phyloP scores from a whole-genome alignment of 192 early-diverging fungal genomes.

The Piromyces finnis region DNA sequence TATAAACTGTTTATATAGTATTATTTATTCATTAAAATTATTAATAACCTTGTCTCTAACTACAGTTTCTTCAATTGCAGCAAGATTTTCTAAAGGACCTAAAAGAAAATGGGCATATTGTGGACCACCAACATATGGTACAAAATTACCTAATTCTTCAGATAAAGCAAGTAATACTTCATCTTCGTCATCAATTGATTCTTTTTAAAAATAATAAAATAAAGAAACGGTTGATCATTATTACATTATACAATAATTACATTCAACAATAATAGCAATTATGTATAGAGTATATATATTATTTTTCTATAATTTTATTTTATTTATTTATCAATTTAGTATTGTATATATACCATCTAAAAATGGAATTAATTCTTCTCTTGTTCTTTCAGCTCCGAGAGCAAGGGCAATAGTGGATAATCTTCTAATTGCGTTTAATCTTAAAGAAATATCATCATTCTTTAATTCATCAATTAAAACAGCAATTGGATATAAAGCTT shows the following conservation, averaged over 20 bases:
- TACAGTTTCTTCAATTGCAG: conserved; percentile 91
- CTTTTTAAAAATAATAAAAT: conserved; percentile 17
- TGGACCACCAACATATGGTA: conserved; percentile 81
- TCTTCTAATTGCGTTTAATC: conserved; percentile 67
- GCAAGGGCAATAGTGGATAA: conserved; percentile 77
- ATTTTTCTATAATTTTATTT: no score
- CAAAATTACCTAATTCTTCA: conserved; percentile 86
- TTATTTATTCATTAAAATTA: no score
- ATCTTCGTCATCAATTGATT: conserved; percentile 98
- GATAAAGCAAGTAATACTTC: conserved; percentile 86
- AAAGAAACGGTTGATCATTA: neutral
- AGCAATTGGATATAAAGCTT: conserved; percentile 68
- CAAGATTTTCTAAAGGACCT: conserved; percentile 81
- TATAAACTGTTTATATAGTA: no score
- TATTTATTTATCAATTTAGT: no score
- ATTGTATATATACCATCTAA: conserved; percentile 51
- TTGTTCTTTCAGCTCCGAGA: conserved; percentile 82
- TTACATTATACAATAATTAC: no score
- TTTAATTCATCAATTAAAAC: conserved; percentile 83
- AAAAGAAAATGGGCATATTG: conserved; percentile 72
- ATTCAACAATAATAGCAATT: no score
- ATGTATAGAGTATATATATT: no score
- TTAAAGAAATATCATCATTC: conserved; percentile 71
- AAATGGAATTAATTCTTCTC: conserved; percentile 93
- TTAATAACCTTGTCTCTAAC: conserved; percentile 84